Conservation (phyloP, 139 green algal genomes). For the Trebouxia sp. region DNA sequence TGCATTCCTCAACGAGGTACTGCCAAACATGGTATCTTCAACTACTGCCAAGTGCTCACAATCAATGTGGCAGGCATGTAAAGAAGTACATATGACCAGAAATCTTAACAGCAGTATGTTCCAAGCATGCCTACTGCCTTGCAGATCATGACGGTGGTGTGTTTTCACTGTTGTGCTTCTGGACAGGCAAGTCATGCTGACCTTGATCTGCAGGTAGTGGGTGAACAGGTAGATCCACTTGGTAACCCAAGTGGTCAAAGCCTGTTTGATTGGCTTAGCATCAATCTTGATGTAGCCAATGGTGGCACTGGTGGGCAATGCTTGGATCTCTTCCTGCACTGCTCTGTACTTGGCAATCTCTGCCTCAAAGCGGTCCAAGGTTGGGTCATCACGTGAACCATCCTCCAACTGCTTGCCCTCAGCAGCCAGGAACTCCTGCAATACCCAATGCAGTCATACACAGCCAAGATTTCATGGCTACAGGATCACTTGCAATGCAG, state of each 20-base stretch:
- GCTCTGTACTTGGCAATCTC: slow-evolving; percentile 66
- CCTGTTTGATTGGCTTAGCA: slow-evolving; percentile 79
- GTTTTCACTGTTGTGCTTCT: background rate
- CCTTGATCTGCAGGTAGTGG: slow-evolving; percentile 73
- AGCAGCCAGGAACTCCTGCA: slow-evolving; percentile 62
- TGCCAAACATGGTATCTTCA: too few species aligned
- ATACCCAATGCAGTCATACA: background rate
- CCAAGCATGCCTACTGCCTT: too few species aligned
- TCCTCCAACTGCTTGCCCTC: slow-evolving; percentile 48
- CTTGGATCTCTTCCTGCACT: slow-evolving; percentile 69
- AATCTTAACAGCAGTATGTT: too few species aligned
- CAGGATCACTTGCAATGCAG: background rate
- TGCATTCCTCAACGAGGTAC: background rate
- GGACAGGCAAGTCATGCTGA: background rate
- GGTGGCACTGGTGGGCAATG: slow-evolving; percentile 55
- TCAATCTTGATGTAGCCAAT: slow-evolving; percentile 86
- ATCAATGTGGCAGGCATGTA: too few species aligned
- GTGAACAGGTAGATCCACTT: slow-evolving; percentile 90
- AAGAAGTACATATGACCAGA: too few species aligned
- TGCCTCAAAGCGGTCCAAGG: slow-evolving; percentile 80
- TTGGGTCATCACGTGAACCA: slow-evolving; percentile 67
- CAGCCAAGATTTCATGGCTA: background rate
- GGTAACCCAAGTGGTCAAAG: slow-evolving; percentile 59
- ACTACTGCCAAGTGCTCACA: too few species aligned
- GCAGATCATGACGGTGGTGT: background rate